phyloP scores from a whole-genome alignment of 148 eudicot species.

The Polygonum maritimum region DNA sequence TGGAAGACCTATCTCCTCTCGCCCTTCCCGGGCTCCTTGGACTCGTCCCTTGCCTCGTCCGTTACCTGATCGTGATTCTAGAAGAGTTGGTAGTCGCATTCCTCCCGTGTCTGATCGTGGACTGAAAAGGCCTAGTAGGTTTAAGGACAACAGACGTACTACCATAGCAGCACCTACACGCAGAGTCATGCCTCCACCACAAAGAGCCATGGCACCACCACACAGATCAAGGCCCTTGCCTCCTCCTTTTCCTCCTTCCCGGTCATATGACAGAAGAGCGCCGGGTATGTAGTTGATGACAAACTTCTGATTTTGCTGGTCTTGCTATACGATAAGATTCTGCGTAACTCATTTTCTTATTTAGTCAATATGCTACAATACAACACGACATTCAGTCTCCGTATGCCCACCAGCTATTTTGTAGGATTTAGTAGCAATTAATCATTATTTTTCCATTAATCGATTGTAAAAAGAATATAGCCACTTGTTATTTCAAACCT shows the following conservation, averaged over 20 bases:
- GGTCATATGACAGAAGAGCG: constrained; percentile 80
- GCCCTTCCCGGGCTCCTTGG: constrained; percentile 69
- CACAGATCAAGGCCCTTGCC: constrained; percentile 62
- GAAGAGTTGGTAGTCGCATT: constrained; percentile 38
- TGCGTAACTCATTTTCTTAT: too few species aligned
- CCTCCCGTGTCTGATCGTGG: constrained; percentile 49
- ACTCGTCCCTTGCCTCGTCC: constrained; percentile 55
- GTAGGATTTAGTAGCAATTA: not conserved
- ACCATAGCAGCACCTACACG: constrained; percentile 44
- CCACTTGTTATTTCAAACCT: too few species aligned
- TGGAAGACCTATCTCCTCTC: constrained; percentile 39
- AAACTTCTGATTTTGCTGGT: not conserved
- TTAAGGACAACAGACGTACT: constrained; percentile 53
- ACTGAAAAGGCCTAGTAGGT: constrained; percentile 48
- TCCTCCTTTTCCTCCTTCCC: constrained; percentile 51
- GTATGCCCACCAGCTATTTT: not conserved
- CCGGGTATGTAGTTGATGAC: constrained; percentile 49
- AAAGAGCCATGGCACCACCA: constrained; percentile 38
- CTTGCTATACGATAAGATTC: not conserved
- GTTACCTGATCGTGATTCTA: constrained; percentile 42
- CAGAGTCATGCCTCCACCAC: constrained; percentile 25
- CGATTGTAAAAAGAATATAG: too few species aligned
- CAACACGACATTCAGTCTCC: too few species aligned
- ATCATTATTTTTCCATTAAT: not conserved
- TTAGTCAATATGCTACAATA: too few species aligned